Conservation (phyloP, 805 yeast species). For the Nakazawaea sp. region DNA sequence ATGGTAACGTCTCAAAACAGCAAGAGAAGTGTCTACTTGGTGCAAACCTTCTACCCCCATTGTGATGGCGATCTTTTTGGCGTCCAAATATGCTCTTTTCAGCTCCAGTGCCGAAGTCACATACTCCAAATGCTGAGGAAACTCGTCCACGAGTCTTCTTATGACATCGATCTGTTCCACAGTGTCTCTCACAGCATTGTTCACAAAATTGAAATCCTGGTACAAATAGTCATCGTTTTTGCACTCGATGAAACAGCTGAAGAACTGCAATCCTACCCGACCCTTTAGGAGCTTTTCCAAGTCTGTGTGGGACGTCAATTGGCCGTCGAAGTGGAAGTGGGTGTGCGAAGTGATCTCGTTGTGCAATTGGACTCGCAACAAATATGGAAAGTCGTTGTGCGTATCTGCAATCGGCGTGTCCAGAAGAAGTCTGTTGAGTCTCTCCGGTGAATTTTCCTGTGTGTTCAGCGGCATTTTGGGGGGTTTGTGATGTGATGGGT, state of each 20-base stretch:
- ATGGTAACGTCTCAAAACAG: constrained; percentile 40
- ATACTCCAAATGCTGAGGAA: constrained; percentile 30
- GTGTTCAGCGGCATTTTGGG: too few species aligned
- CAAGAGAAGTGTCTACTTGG: constrained; percentile 44
- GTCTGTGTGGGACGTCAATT: constrained; percentile 37
- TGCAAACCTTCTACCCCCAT: constrained; percentile 51
- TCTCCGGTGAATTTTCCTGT: too few species aligned
- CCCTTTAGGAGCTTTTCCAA: constrained; percentile 35
- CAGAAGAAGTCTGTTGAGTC: constrained; percentile 3
- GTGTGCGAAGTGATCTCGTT: constrained; percentile 27
- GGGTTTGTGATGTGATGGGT: too few species aligned
- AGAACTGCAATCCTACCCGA: constrained; percentile 41
- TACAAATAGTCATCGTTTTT: constrained; percentile 30
- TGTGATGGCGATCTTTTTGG: constrained; percentile 34
- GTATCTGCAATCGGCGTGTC: constrained; percentile 36
- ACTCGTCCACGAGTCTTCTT: constrained; percentile 34
- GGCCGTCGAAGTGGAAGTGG: constrained; percentile 32
- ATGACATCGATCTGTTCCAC: constrained; percentile 47
- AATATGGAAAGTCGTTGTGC: constrained; percentile 47
- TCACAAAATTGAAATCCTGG: constrained; percentile 37
- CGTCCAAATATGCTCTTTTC: constrained; percentile 21
- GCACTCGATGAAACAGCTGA: constrained; percentile 39
- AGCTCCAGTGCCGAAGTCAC: constrained; percentile 37
- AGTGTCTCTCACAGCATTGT: constrained; percentile 42
- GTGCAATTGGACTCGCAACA: constrained; percentile 36